phyloP scores from a whole-genome alignment of 495 filamentous ascomycete genomes.

The Talaromyces stipitatus region DNA sequence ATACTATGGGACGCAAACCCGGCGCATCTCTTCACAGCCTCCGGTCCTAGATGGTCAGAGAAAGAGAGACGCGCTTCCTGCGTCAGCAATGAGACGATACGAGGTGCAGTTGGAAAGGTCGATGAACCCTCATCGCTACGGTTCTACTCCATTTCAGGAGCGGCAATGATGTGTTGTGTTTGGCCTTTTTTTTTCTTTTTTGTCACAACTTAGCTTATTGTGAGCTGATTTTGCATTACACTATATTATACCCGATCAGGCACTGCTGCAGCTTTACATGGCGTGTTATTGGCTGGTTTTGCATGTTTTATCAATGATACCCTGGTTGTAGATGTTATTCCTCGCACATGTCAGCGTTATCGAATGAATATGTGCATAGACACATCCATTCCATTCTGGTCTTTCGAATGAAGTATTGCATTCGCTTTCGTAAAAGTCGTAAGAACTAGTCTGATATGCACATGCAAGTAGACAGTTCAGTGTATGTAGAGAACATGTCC shows the following conservation, averaged over 20 bases:
- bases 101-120: constrained; percentile 5
- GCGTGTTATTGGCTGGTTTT: not conserved
- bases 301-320: not conserved
- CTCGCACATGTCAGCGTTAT: too few species aligned
- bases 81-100: constrained; percentile 3
- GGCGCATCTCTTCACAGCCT: not conserved
- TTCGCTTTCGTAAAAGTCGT: not conserved
- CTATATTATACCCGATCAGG: not conserved
- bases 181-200: not conserved
- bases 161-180: not conserved
- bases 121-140: not conserved
- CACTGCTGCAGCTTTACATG: not conserved
- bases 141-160: not conserved
- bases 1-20: not conserved
- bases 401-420: not conserved
- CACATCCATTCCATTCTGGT: not conserved
- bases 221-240: not conserved
- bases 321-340: not conserved
- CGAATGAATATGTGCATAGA: not conserved
- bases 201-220: not conserved
- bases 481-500: not conserved
- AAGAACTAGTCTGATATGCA: not conserved
- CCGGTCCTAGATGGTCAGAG: not conserved
- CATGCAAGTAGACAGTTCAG: not conserved
- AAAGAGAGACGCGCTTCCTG: constrained; percentile 6